Evolutionary conservation across 257 asterid genomes (phyloP), one percentile per base, ranked within the genome.

Genomic region (Scutellaria minor): DNA sequence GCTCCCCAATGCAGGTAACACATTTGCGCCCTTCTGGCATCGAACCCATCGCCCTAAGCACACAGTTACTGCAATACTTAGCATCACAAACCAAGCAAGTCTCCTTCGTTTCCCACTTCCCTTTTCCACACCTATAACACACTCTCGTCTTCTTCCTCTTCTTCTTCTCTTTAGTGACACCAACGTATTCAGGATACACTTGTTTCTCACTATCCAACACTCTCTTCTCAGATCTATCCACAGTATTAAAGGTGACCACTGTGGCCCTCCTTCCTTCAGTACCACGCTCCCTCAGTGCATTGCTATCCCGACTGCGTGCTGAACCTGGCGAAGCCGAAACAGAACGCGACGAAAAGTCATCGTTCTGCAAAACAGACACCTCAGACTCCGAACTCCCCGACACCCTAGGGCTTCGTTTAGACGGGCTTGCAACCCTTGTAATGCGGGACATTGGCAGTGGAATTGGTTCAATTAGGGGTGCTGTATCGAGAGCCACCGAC

Each of bases 11-110:
- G 75, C 98, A 94, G 20, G 95, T 85, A 35, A 94, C 96, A 73
- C 98, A 94, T 75, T 91, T 94, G 5, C 98, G 87, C 72, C 97
- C 96, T 78, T 91, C 98, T 1, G 97, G 97, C 98, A 94, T 93
- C 0, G 98, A 91, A 27, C 98, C 98, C 98, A 93, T 94, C 50
- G 97, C 97, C 77, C 96, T 85, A 5, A 94, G 96, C 85, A 91
- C 97, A 77, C 98, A 94, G 73, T 79, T 87, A 77, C 96, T 82
- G 78, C 98, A 94, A 76, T 88, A 91, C 51, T 83, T 89, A 0
- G 89, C 93, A 72, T 89, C 93, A 80, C 98, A 93, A 24, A 86
- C 98, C 20, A 93, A 63, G 75, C 98, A 93, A 1, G 90, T 81
- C 79, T 91, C 98, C 80, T 91, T 89, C 0, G 85, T 77, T 66